Evolutionary conservation across 177 flowering plant genomes (phyloP), one percentile per base, ranked within the genome.

Genomic region (Vitis hybrid): DNA sequence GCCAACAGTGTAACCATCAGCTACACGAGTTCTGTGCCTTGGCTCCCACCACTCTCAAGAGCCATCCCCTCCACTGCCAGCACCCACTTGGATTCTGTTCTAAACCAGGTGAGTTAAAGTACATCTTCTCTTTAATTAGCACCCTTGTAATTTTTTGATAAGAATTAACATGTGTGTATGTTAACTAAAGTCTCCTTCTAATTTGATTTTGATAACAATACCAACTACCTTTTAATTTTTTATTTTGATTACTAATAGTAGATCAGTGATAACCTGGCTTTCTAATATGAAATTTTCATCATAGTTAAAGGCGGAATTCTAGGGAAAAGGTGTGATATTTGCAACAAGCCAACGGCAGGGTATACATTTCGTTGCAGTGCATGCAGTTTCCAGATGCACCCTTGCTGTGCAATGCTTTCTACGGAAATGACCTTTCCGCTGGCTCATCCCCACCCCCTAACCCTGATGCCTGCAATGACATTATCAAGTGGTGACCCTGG

Each of bases 371-470:
- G 83, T 15, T 93, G 97, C 83, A 72, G 81, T 65, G 80, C 80
- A 0, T 91, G 97, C 68, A 80, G 73, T 56, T 90, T 87, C 72
- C 89, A 81, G 81, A 84, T 93, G 85, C 97, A 91, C 72, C 97
- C 98, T 1, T 82, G 90, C 64, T 91, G 97, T 64, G 83, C 94
- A 4, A 80, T 81, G 87, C 84, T 91, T 4, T 74, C 86, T 0
- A 21, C 71, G 1, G 79, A 85, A 21, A 78, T 87, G 66, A 64
- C 75, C 46, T 70, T 79, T 27, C 74, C 89, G 1, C 32, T 40
- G 46, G 8, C 55, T 24, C 98, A 91, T 65, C 81, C 80, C 2
- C 95, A 93, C 75, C 21, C 80, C 9, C 72, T 91, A 4, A 74
- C 30, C 15, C 83, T 90, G 52, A 9, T 85, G 14, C 85, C 90